Percentiles rank a stretch among this genome's conserved stretches.
Evolutionary conservation across 306 rosid genomes (phyloP).

Genomic region (Dalbergia cochinchinensis): DNA sequence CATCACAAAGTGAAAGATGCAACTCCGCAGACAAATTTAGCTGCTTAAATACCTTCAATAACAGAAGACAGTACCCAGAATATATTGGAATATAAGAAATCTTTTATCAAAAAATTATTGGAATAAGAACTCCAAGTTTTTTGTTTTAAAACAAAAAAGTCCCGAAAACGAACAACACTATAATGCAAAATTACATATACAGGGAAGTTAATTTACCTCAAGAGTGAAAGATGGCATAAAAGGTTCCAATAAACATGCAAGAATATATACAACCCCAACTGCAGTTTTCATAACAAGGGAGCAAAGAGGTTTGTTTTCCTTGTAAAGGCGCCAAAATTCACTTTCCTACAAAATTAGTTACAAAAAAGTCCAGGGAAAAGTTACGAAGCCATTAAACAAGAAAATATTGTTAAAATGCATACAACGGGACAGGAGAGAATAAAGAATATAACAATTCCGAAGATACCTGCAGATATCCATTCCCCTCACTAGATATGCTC

Average conservation of each 20-base stretch:
- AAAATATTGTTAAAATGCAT: conserved; percentile 7
- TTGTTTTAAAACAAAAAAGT: background rate
- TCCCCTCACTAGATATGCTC: conserved; percentile 91
- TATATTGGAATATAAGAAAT: conserved; percentile 27
- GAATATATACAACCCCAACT: conserved; percentile 83
- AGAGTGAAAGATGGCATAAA: conserved; percentile 87
- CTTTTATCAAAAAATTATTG: background rate
- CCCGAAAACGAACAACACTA: background rate
- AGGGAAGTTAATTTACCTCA: conserved; percentile 62
- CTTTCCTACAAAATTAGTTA: conserved; percentile 64
- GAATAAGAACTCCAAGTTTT: no score
- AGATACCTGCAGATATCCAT: conserved; percentile 85
- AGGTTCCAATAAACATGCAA: conserved; percentile 90
- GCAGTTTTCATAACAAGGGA: conserved; percentile 87
- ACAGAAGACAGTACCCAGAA: conserved; percentile 34
- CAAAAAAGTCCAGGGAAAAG: conserved; percentile 16
- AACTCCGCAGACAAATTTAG: conserved; percentile 70
- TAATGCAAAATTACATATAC: background rate
- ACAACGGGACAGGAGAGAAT: background rate
- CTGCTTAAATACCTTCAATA: conserved; percentile 83
- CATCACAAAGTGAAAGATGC: conserved; percentile 73
- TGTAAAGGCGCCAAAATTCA: conserved; percentile 91
- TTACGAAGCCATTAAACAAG: background rate
- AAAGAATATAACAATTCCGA: conserved; percentile 21
- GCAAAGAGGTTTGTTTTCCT: conserved; percentile 77